Percentiles rank a stretch among this genome's conserved stretches.
Evolutionary conservation across 768 basidiomycete species (phyloP).

Genomic region (Saitozyma podzolica): DNA sequence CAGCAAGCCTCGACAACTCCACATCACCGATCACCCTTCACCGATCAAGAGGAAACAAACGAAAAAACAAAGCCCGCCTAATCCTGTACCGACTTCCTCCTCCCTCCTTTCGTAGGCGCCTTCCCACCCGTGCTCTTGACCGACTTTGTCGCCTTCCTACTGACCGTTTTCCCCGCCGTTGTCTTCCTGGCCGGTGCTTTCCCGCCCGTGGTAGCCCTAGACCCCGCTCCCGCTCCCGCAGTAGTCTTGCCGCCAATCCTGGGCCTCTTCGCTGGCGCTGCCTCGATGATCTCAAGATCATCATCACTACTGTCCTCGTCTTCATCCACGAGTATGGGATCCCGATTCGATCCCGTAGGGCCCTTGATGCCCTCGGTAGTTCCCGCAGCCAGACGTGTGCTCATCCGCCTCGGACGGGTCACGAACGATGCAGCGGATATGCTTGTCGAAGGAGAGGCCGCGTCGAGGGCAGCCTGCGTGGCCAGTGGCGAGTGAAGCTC

Average conservation of each 20-base stretch:
- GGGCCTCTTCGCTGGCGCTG: slow-evolving; percentile 22
- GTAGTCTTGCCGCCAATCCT: slow-evolving; percentile 27
- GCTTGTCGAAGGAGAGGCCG: not conserved
- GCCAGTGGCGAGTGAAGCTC: not conserved
- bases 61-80: too few relatives aligned
- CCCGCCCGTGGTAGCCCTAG: slow-evolving; percentile 17
- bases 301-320: slow-evolving; percentile 26
- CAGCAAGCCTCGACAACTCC: too few relatives aligned
- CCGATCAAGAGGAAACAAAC: too few relatives aligned
- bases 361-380: not conserved
- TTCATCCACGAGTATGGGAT: slow-evolving; percentile 37
- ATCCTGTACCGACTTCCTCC: slow-evolving; percentile 6
- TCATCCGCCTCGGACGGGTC: slow-evolving; percentile 5
- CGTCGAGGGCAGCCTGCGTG: not conserved
- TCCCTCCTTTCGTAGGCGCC: slow-evolving; percentile 10
- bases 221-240: slow-evolving; percentile 5
- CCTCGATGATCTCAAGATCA: slow-evolving; percentile 13
- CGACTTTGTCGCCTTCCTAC: slow-evolving; percentile 30
- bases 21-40: too few relatives aligned
- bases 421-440: slow-evolving; percentile 2
- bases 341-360: slow-evolving; percentile 23
- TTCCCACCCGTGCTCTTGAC: slow-evolving; percentile 24
- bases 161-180: slow-evolving; percentile 26
- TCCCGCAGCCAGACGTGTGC: slow-evolving; percentile 6
- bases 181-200: slow-evolving; percentile 30